phyloP scores from a whole-genome alignment of 192 early-diverging fungal species.

The Lobosporangium transversale region DNA sequence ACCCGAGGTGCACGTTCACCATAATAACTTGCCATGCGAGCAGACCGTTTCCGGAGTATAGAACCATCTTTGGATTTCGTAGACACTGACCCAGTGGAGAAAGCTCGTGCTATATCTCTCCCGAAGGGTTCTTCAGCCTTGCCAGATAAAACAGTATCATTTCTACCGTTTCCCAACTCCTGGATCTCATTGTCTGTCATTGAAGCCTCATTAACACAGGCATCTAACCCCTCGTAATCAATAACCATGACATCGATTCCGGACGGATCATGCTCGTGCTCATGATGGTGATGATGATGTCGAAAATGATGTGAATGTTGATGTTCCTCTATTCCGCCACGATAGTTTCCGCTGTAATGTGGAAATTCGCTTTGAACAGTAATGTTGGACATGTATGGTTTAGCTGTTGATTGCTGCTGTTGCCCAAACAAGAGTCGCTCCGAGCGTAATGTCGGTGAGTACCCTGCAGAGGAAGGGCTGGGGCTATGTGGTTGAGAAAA shows the following conservation, averaged over 20 bases:
- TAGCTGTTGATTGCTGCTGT: neutral
- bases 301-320: neutral
- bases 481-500: no score
- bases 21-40: constrained; percentile 35
- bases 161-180: no score
- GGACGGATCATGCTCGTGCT: constrained; percentile 4
- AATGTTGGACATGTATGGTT: no score
- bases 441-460: constrained; percentile 19
- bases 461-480: constrained; percentile 1
- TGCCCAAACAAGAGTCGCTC: neutral
- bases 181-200: constrained; percentile 5
- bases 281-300: constrained; percentile 15
- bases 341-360: neutral
- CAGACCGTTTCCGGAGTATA: constrained; percentile 13
- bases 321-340: neutral
- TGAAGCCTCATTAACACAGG: constrained; percentile 24
- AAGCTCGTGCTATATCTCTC: no score
- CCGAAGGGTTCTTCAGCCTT: no score
- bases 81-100: constrained; percentile 23
- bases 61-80: constrained; percentile 5
- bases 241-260: constrained; percentile 18
- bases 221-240: constrained; percentile 55
- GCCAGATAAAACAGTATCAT: no score
- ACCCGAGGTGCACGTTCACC: constrained; percentile 40
- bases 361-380: neutral